These are phyloP conservation scores for Suhomyces kunorum DNA, from an alignment of 1,139 yeast species.

Conservation along the genomic window DNA sequence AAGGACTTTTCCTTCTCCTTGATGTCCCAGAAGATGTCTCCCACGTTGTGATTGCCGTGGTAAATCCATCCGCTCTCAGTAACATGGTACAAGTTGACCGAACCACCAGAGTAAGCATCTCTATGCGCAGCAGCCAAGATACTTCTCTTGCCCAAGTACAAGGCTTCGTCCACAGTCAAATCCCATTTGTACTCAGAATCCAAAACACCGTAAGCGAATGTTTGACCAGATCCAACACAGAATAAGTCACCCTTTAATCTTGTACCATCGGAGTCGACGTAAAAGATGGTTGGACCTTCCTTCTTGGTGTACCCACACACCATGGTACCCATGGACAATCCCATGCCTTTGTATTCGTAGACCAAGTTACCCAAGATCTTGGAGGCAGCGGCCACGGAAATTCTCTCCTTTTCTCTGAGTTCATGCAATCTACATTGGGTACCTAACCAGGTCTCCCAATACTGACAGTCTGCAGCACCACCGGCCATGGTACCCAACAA, in stretches of 20 bases:
- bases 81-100: conserved; percentile 88
- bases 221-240: conserved; percentile 99
- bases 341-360: conserved; percentile 94
- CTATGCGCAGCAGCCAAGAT: conserved; percentile 98
- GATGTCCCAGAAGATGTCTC: conserved; percentile 87
- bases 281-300: conserved; percentile 93
- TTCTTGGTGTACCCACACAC: conserved; percentile 94
- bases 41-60: conserved; percentile 95
- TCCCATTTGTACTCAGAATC: conserved; percentile 94
- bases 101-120: conserved; percentile 98
- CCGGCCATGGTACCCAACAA: conserved; percentile 99
- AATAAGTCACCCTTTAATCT: conserved; percentile 92
- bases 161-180: conserved; percentile 85
- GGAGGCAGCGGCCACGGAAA: conserved; percentile 95
- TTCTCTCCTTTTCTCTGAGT: conserved; percentile 89
- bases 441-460: conserved; percentile 99
- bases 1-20: conserved; percentile 88
- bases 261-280: conserved; percentile 97
- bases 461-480: conserved; percentile 99
- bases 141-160: conserved; percentile 91
- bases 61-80: conserved; percentile 92
- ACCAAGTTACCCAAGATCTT: conserved; percentile 89
- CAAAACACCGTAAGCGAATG: conserved; percentile 98
- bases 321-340: conserved; percentile 99
- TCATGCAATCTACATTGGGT: conserved; percentile 95